Evolutionary conservation across 495 filamentous ascomycete genomes (phyloP), one percentile per base, ranked within the genome.

Genomic region (Penicillium desertorum): DNA sequence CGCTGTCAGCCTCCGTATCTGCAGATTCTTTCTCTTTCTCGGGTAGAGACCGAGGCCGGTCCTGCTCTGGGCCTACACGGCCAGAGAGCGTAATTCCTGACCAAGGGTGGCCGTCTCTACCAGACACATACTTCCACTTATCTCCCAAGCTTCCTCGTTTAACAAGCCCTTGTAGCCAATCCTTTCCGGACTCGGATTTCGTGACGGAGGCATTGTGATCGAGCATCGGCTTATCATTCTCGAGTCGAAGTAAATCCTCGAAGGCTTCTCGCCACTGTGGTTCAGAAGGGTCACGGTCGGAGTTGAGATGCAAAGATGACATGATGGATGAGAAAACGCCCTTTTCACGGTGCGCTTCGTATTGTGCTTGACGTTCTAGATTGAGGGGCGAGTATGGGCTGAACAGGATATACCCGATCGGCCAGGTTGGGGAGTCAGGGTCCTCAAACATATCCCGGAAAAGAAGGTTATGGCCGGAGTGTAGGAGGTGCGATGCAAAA

Each of bases 181-280:
- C 71, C 8, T 62, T 62, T 9, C 64, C 67, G 20, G 61, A 56
- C 54, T 77, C 72, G 0, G 32, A 52, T 49, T 62, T 71, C 25
- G 50, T 57, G n/a, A 17, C 16, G 8, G 62, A 22, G 2, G 59
- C 41, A 30, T 70, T 65, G 25, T 53, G 66, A 44, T 77, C 74
- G 5, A 78, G 63, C 71, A 82, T 71, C 5, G 70, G 65, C 55
- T 77, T 74, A 45, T 77, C 81, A 47, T 78, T 79, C 36, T 80
- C 69, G 2, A 82, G 66, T 23, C 71, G 68, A 10, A 85, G 51
- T 10, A 85, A 70, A 64, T 85, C 82, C 58, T 83, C 81, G 54
- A 83, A 83, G 0, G 82, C 82, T 48, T 78, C 74, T 16, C 79
- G 72, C 80, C 80, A 84, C 30, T 69, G 75, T 5, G 75, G 72